Conservation (phyloP, 2,329 filamentous ascomycete genomes). For the Beauveria rudraprayagi region DNA sequence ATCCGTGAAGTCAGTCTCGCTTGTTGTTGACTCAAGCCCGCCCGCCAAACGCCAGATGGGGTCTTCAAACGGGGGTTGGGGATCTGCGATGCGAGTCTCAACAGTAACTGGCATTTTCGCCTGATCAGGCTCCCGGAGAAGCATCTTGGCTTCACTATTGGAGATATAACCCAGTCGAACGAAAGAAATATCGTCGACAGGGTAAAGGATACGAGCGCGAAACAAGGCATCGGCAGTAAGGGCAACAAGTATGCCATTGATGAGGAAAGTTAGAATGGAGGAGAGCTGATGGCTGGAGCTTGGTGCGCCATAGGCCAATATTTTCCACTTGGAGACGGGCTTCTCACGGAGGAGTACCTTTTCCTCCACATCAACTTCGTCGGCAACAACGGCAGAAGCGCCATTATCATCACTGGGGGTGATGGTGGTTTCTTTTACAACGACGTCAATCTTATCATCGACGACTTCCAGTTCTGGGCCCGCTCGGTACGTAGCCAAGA, state of each 20-base stretch:
- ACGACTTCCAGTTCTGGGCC: conserved; percentile 51
- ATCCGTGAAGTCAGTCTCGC: conserved; percentile 76
- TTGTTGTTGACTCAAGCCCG: conserved; percentile 55
- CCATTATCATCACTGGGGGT: conserved; percentile 21
- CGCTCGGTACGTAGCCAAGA: conserved; percentile 49
- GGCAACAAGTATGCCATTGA: conserved; percentile 63
- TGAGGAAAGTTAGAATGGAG: conserved; percentile 58
- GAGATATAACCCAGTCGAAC: conserved; percentile 84
- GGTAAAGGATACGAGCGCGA: conserved; percentile 61
- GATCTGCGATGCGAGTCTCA: conserved; percentile 51
- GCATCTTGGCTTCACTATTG: conserved; percentile 65
- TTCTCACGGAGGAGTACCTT: conserved; percentile 52
- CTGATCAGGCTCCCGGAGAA: conserved; percentile 77
- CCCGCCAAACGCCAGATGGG: conserved; percentile 60
- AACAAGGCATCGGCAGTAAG: conserved; percentile 73
- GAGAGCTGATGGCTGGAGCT: conserved; percentile 59
- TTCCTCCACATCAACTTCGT: conserved; percentile 55
- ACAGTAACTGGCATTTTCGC: conserved; percentile 67
- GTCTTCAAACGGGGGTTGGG: conserved; percentile 44
- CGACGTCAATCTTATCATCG: conserved; percentile 52
- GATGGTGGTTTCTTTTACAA: conserved; percentile 39
- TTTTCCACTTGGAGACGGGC: conserved; percentile 48
- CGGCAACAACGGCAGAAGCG: conserved; percentile 28
- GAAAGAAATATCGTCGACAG: conserved; percentile 70
- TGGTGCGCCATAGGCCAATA: conserved; percentile 68